Conservation (phyloP, 2,329 filamentous ascomycete species). For the Fusarium staphyleae region DNA sequence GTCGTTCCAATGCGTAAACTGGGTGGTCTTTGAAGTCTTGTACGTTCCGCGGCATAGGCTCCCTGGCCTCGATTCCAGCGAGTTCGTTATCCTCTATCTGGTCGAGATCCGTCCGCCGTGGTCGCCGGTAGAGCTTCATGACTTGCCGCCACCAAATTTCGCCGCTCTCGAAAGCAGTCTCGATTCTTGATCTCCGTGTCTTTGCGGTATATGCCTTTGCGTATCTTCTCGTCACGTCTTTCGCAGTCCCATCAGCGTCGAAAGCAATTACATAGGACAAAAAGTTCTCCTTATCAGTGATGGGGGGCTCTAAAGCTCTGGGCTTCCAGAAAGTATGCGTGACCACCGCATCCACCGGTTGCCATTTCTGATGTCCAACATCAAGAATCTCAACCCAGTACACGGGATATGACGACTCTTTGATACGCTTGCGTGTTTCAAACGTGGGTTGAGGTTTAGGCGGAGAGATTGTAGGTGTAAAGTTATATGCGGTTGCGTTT, state of each 20-base stretch:
- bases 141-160: constrained; percentile 62
- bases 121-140: constrained; percentile 56
- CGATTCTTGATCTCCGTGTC: constrained; percentile 81
- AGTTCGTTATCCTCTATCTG: constrained; percentile 85
- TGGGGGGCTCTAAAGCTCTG: constrained; percentile 80
- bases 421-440: constrained; percentile 54
- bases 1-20: constrained; percentile 81
- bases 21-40: constrained; percentile 89
- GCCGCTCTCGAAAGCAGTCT: constrained; percentile 59
- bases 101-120: constrained; percentile 68
- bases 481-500: constrained; percentile 59
- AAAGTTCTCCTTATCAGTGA: constrained; percentile 76
- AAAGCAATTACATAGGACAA: constrained; percentile 88
- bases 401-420: constrained; percentile 79
- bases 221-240: constrained; percentile 89
- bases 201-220: constrained; percentile 90
- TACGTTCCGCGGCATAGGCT: constrained; percentile 86
- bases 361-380: constrained; percentile 86
- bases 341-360: constrained; percentile 84
- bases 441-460: constrained; percentile 44
- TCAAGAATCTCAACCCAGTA: constrained; percentile 97
- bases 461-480: constrained; percentile 54
- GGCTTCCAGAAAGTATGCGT: constrained; percentile 79
- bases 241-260: constrained; percentile 77
- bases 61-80: constrained; percentile 71